Conservation (phyloP, 805 yeast species). For the Yamadazyma endophytica region DNA sequence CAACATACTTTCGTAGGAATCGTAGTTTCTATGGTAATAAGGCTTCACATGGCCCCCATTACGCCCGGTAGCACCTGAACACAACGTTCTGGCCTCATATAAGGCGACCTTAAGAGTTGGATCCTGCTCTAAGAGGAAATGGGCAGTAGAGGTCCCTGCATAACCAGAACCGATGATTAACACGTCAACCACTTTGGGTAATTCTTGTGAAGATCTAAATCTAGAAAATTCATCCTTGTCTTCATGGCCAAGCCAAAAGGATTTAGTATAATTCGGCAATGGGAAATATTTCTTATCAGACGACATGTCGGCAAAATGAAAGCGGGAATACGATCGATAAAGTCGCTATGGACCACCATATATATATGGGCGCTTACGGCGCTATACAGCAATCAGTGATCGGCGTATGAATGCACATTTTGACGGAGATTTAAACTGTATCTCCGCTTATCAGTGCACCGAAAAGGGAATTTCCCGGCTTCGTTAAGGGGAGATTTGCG, state of each 20-base stretch:
- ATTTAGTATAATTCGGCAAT: constrained; percentile 5
- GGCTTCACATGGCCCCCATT: constrained; percentile 47
- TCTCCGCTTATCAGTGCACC: no score
- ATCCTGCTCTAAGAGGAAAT: constrained; percentile 25
- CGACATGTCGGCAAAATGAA: no score
- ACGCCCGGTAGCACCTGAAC: constrained; percentile 45
- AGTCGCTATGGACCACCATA: no score
- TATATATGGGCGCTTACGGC: no score
- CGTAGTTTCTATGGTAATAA: constrained; percentile 9
- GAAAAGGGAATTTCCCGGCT: no score
- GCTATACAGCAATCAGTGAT: no score
- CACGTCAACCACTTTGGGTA: constrained; percentile 36
- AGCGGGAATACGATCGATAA: no score
- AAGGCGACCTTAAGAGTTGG: constrained; percentile 15
- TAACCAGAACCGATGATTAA: constrained; percentile 45
- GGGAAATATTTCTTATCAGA: constrained; percentile 4
- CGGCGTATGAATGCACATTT: no score
- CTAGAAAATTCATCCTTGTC: constrained; percentile 5
- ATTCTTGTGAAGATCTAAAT: constrained; percentile 13
- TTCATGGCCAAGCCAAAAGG: constrained; percentile 7
- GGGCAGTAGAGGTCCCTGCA: constrained; percentile 40
- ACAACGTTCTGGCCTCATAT: constrained; percentile 39
- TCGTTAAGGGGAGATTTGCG: no score
- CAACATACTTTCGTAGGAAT: constrained; percentile 10
- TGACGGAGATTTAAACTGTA: no score